These are phyloP conservation scores for Neurospora cerealis DNA, from an alignment of 495 filamentous ascomycete genomes.

Conservation along the genomic window DNA sequence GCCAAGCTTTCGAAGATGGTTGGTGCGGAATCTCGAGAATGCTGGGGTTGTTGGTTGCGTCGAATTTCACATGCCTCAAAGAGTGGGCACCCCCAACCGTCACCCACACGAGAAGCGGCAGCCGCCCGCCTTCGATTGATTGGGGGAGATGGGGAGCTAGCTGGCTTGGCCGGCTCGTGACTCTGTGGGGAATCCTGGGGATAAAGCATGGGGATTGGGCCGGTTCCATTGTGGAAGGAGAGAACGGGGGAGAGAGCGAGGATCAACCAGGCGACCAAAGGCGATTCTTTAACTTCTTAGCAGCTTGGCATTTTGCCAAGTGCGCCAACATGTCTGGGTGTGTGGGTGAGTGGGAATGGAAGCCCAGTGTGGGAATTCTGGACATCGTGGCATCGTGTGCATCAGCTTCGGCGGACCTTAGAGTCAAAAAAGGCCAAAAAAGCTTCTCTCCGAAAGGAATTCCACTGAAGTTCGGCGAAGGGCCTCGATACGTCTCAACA, in stretches of 20 bases:
- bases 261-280: not conserved
- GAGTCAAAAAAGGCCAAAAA: not conserved
- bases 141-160: not conserved
- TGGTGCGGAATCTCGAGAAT: not conserved
- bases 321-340: not conserved
- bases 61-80: not conserved
- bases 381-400: not conserved
- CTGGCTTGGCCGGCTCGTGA: slow-evolving; percentile 5
- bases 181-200: slow-evolving; percentile 11
- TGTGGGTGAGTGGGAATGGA: not conserved
- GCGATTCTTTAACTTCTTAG: not conserved
- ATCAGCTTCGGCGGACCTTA: not conserved
- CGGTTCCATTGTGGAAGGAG: not conserved
- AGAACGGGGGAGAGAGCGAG: not conserved
- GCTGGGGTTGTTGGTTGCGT: not conserved
- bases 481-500: not conserved
- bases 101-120: not conserved
- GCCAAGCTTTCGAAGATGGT: not conserved
- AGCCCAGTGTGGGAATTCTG: not conserved
- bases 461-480: not conserved
- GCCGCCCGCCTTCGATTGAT: not conserved
- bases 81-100: not conserved
- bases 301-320: not conserved
- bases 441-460: not conserved
- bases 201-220: not conserved